A percentile compares a stretch with the other conserved stretches of the same genome.
phyloP scores from a whole-genome alignment of 768 basidiomycete species.

The Cantharellus anzutake region DNA sequence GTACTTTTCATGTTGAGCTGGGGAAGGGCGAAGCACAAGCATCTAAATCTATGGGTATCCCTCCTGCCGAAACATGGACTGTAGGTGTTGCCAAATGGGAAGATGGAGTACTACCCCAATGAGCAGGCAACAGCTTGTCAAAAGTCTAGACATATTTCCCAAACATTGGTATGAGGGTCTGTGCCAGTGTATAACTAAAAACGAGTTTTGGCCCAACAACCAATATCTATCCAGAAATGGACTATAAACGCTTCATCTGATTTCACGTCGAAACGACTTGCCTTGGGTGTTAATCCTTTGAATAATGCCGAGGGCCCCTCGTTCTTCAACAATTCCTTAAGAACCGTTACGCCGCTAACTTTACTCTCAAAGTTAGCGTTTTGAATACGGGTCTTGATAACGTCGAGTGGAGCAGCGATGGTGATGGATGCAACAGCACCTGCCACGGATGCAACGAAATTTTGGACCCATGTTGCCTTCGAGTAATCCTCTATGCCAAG shows the following conservation, averaged over 20 bases:
- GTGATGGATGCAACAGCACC: slow-evolving; percentile 93
- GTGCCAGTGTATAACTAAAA: slow-evolving; percentile 94
- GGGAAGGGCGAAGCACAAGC: too few relatives aligned
- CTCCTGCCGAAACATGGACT: too few relatives aligned
- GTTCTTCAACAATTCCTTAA: slow-evolving; percentile 69
- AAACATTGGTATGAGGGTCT: slow-evolving; percentile 86
- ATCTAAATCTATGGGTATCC: too few relatives aligned
- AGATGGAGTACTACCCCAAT: too few relatives aligned
- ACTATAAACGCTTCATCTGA: background rate
- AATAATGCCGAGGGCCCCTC: slow-evolving; percentile 78
- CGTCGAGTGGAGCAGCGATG: slow-evolving; percentile 88
- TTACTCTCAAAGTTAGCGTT: slow-evolving; percentile 92
- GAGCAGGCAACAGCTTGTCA: too few relatives aligned
- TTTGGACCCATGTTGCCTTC: slow-evolving; percentile 91
- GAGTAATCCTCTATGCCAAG: slow-evolving; percentile 82
- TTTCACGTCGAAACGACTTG: slow-evolving; percentile 16
- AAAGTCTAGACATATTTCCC: slow-evolving; percentile 42
- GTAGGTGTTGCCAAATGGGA: too few relatives aligned
- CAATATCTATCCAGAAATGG: slow-evolving; percentile 38
- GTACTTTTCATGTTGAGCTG: too few relatives aligned
- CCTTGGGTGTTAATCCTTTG: slow-evolving; percentile 96
- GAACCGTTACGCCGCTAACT: slow-evolving; percentile 47
- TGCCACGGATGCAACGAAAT: slow-evolving; percentile 87
- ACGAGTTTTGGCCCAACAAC: slow-evolving; percentile 96
- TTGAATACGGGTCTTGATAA: slow-evolving; percentile 94